Evolutionary conservation across 2,329 filamentous ascomycete species (phyloP), one percentile per base, ranked within the genome.

Genomic region (Zymoseptoria pseudotritici): DNA sequence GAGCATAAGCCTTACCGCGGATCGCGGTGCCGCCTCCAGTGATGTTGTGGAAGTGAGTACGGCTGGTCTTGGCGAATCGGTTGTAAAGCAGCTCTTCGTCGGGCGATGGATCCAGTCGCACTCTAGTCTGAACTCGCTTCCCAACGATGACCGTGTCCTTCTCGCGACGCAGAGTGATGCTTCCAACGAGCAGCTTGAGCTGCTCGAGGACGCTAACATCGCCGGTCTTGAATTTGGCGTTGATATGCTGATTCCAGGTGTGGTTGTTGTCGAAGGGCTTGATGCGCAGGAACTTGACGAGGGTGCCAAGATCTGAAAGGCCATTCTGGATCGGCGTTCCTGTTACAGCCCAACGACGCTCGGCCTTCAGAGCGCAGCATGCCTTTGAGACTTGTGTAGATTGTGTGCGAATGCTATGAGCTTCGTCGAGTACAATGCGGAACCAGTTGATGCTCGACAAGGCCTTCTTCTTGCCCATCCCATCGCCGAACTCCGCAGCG

Each of bases 321-420:
- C 90, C 87, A 71, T 99, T 99, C 74, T 97, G 93, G 8, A 97
- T 90, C 0, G 92, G 94, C 0, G 94, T 97, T 58, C 93, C 94
- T 0, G 94, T 97, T n/a, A 97, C 90, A 2, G 92, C 93, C 94
- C 94, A 99, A 36, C 92, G 87, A 31, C 92, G 85, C 70, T 89
- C 83, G 2, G 91, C 90, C 61, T 89, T 82, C 2, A 97, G 79
- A 20, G 85, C 83, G 65, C 91, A 92, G 20, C 94, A 90, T 2
- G 90, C 90, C 72, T 92, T 91, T 57, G 91, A 95, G 66, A 93
- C 88, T 50, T 89, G 79, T 0, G 91, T 93, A 3, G 81, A 83
- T 63, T 90, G 87, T 67, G 95, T 93, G 24, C 94, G 89, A 65
- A 99, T 97, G 74, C 89, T 89, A 72, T 99, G 94, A 0, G 92